Conservation (phyloP, 2,329 filamentous ascomycete species). For the Fonsecaea pedrosoi region DNA sequence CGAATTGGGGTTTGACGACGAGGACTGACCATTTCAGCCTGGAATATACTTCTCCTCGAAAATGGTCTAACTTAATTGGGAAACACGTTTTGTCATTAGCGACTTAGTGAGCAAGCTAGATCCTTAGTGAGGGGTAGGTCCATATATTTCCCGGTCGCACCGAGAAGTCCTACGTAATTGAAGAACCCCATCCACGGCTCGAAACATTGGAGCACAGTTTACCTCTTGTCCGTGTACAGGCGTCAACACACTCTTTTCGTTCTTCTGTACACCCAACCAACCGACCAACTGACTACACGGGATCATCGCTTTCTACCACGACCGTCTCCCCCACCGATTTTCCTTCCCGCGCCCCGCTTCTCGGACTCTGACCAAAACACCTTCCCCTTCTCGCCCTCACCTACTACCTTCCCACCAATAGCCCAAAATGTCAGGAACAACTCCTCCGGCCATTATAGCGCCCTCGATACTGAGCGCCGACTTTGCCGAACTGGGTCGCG, state of each 20-base stretch:
- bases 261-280: neutral
- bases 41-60: too few species aligned
- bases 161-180: too few species aligned
- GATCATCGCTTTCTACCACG: neutral
- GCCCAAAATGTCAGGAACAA: conserved; percentile 61
- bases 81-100: too few species aligned
- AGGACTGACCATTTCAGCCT: too few species aligned
- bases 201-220: neutral
- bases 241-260: neutral
- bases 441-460: conserved; percentile 90
- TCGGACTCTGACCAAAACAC: neutral
- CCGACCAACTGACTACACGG: too few species aligned
- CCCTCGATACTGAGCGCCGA: conserved; percentile 98
- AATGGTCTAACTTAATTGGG: too few species aligned
- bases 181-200: neutral
- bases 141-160: too few species aligned
- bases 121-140: too few species aligned
- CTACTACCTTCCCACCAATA: neutral
- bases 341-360: neutral
- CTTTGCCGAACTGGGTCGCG: conserved; percentile 85
- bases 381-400: neutral
- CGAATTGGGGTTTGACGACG: too few species aligned
- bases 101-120: too few species aligned
- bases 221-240: neutral
- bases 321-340: neutral